Percentiles rank a stretch among this genome's conserved stretches.
Conservation (phyloP, 2,329 filamentous ascomycete species). For the Ophiostoma triangulosporum region DNA sequence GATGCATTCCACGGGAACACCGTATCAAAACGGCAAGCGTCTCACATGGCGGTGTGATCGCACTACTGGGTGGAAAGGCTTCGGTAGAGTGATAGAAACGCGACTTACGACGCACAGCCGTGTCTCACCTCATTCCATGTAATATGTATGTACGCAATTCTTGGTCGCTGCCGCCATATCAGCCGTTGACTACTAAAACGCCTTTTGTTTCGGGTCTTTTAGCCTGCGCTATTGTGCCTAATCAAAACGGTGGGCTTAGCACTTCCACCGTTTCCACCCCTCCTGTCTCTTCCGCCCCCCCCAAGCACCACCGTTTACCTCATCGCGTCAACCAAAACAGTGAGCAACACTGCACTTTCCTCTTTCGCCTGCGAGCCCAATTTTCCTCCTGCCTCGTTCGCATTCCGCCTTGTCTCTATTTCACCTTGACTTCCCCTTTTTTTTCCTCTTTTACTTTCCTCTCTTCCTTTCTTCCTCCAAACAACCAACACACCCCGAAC, state of each 20-base stretch:
- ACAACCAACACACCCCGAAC: conserved; percentile 1
- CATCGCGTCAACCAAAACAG: conserved; percentile 11
- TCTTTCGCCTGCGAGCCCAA: neutral
- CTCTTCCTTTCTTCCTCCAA: neutral
- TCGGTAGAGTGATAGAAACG: too few species aligned
- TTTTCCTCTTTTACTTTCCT: neutral
- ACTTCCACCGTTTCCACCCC: neutral
- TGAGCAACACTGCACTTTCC: conserved; percentile 4
- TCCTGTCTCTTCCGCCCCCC: neutral
- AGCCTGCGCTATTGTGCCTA: neutral
- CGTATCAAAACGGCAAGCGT: neutral
- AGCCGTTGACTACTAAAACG: too few species aligned
- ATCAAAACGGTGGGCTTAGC: neutral
- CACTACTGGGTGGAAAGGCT: neutral
- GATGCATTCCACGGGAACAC: too few species aligned
- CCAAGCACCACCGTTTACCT: conserved; percentile 1
- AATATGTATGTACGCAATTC: too few species aligned
- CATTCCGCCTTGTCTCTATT: conserved; percentile 1
- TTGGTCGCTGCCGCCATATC: neutral
- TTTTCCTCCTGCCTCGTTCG: conserved; percentile 8
- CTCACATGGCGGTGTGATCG: neutral
- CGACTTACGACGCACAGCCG: neutral
- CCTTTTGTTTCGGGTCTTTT: neutral
- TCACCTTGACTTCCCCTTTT: neutral
- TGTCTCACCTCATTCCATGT: neutral